Base-by-base conservation (phyloP, 139 green algal genomes). In the Picochlorum sp. region DNA sequence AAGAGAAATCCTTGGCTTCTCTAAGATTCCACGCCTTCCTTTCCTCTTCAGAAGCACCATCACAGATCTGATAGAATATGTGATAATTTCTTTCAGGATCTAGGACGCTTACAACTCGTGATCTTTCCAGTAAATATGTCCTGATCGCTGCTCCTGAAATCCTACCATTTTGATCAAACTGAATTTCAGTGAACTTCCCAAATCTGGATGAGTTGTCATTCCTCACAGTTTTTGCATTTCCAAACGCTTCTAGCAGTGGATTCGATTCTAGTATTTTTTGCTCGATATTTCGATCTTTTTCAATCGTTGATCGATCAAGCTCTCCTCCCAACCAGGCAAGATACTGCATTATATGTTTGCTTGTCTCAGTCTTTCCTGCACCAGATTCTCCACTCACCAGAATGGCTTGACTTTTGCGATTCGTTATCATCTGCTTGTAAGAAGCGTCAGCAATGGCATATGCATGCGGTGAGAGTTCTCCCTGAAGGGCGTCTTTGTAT, bases 171-270 rank as follows among this genome's bases (percentile, higher is more conserved):
- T 68, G 68, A 77, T 90, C 86, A 82, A 99, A 99, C 70, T 98
- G 93, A 66, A 99, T 95, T 76, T 99, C 93, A 28, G 95, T 86
- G 71, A 96, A 99, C 81, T 99, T 99, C 11, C 94, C 94, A 68
- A 99, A 99, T n/a, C 94, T 86, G 8, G 81, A 94, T 2, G 83
- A 95, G 83, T 99, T 99, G 79, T 98, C 86, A 74, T 99, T 98
- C 47, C 91, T 80, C 45, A 95, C 85, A 3, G 94, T 99, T 74
- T 98, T 98, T 44, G 94, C 94, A 70, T 99, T 99, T 20, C 94
- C 94, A 80, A 99, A 99, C 0, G 94, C 92, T 67, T 99, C 94
- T 63, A 99, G 79, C 63, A 99, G 71, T 9, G 94, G 94, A 72
- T 98, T 99, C 26, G 83, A 95, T 76, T 98, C 92, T 49, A 97